Conservation (phyloP, 495 filamentous ascomycete genomes). For the Thozetella sp. region DNA sequence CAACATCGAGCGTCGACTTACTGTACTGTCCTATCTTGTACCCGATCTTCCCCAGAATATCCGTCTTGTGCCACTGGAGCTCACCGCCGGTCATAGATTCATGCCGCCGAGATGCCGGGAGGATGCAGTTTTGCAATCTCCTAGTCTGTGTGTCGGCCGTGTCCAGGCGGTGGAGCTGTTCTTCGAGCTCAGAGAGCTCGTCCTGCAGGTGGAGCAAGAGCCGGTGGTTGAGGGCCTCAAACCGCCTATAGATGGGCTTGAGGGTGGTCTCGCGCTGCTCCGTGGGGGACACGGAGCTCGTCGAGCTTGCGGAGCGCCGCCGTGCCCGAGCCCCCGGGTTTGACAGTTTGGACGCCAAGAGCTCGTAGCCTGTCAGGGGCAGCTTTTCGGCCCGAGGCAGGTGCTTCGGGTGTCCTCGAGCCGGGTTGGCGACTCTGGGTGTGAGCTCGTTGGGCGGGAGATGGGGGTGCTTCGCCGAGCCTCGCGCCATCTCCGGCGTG, state of each 20-base stretch:
- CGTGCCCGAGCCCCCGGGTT: constrained; percentile 7
- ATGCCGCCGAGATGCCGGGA: constrained; percentile 65
- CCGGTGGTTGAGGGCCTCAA: constrained; percentile 82
- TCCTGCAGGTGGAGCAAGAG: constrained; percentile 86
- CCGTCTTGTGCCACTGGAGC: constrained; percentile 71
- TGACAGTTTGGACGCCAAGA: constrained; percentile 64
- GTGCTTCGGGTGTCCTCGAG: constrained; percentile 23
- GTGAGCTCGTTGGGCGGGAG: constrained; percentile 25
- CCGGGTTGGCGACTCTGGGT: constrained; percentile 24
- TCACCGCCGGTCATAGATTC: constrained; percentile 69
- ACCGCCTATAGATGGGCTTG: constrained; percentile 81
- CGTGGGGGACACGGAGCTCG: not conserved
- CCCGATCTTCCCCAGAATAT: constrained; percentile 70
- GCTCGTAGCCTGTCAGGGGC: constrained; percentile 64
- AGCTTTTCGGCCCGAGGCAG: constrained; percentile 33
- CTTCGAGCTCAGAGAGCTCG: constrained; percentile 79
- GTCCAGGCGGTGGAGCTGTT: constrained; percentile 72
- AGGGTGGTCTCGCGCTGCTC: constrained; percentile 35
- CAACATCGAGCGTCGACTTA: constrained; percentile 52
- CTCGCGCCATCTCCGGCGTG: constrained; percentile 31
- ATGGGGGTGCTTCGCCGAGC: constrained; percentile 24
- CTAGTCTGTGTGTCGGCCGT: constrained; percentile 68
- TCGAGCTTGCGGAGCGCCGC: constrained; percentile 1
- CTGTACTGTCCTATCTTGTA: constrained; percentile 85
- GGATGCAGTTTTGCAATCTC: constrained; percentile 51